A percentile compares a stretch with the other conserved stretches of the same genome.
These are phyloP conservation scores for Myriosclerotinia duriaeana DNA, from an alignment of 2,329 filamentous ascomycete genomes.

Conservation along the genomic window DNA sequence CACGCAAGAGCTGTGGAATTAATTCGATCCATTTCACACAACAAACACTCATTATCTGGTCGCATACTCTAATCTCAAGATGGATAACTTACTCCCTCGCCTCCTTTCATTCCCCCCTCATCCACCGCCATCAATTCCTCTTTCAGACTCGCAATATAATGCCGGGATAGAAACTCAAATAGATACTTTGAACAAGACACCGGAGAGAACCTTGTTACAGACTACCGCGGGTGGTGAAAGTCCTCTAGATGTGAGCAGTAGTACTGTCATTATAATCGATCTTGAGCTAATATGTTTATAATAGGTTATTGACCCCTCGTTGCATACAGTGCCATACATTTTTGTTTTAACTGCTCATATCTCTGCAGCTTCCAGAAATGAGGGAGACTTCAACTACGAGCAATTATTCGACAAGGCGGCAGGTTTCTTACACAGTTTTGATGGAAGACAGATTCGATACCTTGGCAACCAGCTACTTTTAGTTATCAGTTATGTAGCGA, in stretches of 20 bases:
- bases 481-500: slow-evolving; percentile 45
- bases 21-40: not conserved
- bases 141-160: slow-evolving; percentile 47
- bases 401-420: slow-evolving; percentile 51
- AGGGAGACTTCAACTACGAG: slow-evolving; percentile 30
- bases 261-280: not conserved
- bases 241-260: slow-evolving; percentile 42
- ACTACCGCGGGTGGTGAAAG: slow-evolving; percentile 40
- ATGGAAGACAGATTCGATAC: slow-evolving; percentile 56
- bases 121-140: slow-evolving; percentile 39
- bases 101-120: slow-evolving; percentile 45
- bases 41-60: slow-evolving; percentile 12
- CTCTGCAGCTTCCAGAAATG: slow-evolving; percentile 41
- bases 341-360: slow-evolving; percentile 53
- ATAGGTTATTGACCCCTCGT: slow-evolving; percentile 49
- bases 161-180: slow-evolving; percentile 44
- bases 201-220: slow-evolving; percentile 40
- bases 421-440: slow-evolving; percentile 45
- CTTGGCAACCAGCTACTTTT: slow-evolving; percentile 48
- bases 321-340: slow-evolving; percentile 60
- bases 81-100: slow-evolving; percentile 42
- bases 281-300: slow-evolving; percentile 25
- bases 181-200: slow-evolving; percentile 42
- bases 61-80: slow-evolving; percentile 26
- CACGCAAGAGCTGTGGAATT: not conserved